Conservation (phyloP, 352 stramenopile genomes). For the Pythium periplocum region DNA sequence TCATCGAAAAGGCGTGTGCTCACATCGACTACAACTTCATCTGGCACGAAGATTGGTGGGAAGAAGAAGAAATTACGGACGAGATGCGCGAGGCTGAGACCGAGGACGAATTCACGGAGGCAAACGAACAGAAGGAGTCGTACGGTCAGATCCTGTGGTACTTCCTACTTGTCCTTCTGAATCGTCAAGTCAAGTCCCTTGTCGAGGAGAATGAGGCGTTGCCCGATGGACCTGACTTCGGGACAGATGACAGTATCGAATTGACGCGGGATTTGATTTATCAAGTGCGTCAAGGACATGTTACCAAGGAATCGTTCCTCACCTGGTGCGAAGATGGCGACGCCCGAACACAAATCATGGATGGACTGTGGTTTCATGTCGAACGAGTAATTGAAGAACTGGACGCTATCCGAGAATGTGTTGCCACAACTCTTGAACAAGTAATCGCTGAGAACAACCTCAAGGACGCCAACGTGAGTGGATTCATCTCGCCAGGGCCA, state of each 20-base stretch:
- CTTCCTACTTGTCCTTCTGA: slow-evolving; percentile 6
- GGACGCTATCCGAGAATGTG: slow-evolving; percentile 7
- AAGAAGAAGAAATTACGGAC: slow-evolving; percentile 2
- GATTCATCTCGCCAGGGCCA: slow-evolving; percentile 22
- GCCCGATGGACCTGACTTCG: background rate
- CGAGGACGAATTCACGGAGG: slow-evolving; percentile 7
- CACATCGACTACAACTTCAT: slow-evolving; percentile 14
- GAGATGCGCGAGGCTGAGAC: background rate
- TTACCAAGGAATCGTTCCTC: slow-evolving; percentile 10
- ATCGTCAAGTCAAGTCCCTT: background rate
- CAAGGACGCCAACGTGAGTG: background rate
- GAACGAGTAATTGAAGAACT: slow-evolving; percentile 14
- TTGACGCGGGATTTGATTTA: slow-evolving; percentile 6
- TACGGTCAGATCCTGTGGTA: slow-evolving; percentile 17
- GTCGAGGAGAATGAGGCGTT: slow-evolving; percentile 1
- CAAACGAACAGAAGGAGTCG: slow-evolving; percentile 8
- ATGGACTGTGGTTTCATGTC: slow-evolving; percentile 15
- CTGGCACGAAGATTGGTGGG: slow-evolving; percentile 11
- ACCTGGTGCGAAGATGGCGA: slow-evolving; percentile 5
- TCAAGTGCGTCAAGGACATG: slow-evolving; percentile 8
- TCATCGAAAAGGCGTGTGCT: slow-evolving; percentile 3
- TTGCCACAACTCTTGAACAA: slow-evolving; percentile 11
- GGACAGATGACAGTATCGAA: slow-evolving; percentile 1
- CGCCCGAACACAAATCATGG: slow-evolving; percentile 3
- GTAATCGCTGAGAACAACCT: slow-evolving; percentile 14